Conservation (phyloP, 768 basidiomycete genomes). For the Panaeolus cyanescens region DNA sequence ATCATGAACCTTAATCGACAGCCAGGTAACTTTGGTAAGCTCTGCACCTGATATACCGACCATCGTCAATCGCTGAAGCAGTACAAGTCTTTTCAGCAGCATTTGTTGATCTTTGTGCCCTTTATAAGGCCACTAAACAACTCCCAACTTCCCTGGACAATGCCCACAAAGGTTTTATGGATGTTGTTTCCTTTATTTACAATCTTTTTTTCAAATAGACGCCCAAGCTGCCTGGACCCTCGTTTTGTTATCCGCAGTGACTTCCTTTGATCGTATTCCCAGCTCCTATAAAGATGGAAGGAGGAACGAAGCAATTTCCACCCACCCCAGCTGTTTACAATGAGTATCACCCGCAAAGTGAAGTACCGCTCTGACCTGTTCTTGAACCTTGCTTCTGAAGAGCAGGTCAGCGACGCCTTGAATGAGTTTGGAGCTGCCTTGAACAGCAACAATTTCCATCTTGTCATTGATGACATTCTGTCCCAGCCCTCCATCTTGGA, state of each 20-base stretch:
- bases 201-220: background rate
- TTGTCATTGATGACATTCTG: slow-evolving; percentile 22
- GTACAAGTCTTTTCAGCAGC: background rate
- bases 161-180: background rate
- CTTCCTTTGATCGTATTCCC: slow-evolving; percentile 2
- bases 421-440: slow-evolving; percentile 22
- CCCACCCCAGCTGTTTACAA: slow-evolving; percentile 9
- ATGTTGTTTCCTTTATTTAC: background rate
- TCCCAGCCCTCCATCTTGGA: slow-evolving; percentile 21
- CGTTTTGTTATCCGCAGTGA: slow-evolving; percentile 9
- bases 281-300: slow-evolving; percentile 9
- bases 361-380: slow-evolving; percentile 21
- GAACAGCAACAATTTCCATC: slow-evolving; percentile 19
- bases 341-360: slow-evolving; percentile 22
- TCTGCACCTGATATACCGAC: background rate
- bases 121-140: background rate
- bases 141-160: background rate
- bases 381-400: slow-evolving; percentile 14
- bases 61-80: background rate
- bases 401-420: slow-evolving; percentile 19
- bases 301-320: background rate
- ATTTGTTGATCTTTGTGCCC: background rate
- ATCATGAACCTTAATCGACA: background rate
- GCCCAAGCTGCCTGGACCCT: slow-evolving; percentile 7
- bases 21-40: background rate